These are phyloP conservation scores for Termitomyces eurrhizus DNA, from an alignment of 768 basidiomycete genomes.

Conservation along the genomic window DNA sequence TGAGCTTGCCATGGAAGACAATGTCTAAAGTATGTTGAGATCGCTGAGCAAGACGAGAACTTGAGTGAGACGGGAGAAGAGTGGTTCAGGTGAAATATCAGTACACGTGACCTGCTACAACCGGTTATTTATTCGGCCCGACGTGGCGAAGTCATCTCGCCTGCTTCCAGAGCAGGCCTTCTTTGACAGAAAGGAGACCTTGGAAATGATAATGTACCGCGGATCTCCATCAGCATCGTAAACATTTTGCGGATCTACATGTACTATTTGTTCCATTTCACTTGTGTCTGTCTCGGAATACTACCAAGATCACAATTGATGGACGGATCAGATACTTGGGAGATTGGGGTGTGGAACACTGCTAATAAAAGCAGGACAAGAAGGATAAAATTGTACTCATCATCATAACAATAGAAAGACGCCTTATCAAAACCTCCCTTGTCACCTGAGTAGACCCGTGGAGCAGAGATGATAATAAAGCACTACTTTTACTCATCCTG, in stretches of 20 bases:
- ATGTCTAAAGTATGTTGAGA: neutral
- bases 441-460: neutral
- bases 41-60: constrained; percentile 3
- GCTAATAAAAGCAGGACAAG: neutral
- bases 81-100: constrained; percentile 6
- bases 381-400: neutral
- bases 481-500: neutral
- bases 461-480: neutral
- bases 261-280: neutral
- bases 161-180: neutral
- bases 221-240: neutral
- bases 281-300: neutral
- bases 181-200: constrained; percentile 8
- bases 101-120: constrained; percentile 11
- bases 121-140: constrained; percentile 11
- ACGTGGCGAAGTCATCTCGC: neutral
- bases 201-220: neutral
- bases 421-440: neutral
- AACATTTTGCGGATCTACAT: neutral
- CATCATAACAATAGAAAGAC: neutral
- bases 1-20: constrained; percentile 34
- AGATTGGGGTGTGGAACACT: neutral
- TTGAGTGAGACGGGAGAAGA: constrained; percentile 1
- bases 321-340: neutral
- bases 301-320: neutral